phyloP scores from a whole-genome alignment of 2,329 filamentous ascomycete genomes.

The Colletotrichum sp. region DNA sequence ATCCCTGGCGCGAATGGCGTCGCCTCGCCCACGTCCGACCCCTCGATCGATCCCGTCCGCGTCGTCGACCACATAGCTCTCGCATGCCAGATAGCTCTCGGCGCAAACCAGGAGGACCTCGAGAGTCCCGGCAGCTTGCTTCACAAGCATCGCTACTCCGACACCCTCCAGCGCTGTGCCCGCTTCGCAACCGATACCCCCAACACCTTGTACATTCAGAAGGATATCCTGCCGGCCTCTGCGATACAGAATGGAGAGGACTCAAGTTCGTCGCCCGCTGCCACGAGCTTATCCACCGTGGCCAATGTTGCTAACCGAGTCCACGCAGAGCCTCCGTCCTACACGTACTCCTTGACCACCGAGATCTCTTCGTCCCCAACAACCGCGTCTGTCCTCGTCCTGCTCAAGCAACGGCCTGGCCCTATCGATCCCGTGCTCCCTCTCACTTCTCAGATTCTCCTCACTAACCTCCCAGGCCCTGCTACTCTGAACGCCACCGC shows the following conservation, averaged over 20 bases:
- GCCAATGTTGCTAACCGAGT: constrained; percentile 28
- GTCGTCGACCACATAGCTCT: constrained; percentile 75
- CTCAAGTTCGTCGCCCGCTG: constrained; percentile 13
- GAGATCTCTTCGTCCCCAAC: constrained; percentile 81
- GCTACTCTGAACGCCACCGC: constrained; percentile 71
- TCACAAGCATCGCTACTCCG: constrained; percentile 71
- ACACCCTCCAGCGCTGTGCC: constrained; percentile 86
- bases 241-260: constrained; percentile 53
- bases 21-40: constrained; percentile 47
- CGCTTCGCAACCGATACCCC: constrained; percentile 91
- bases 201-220: constrained; percentile 88
- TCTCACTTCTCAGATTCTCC: constrained; percentile 86
- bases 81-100: constrained; percentile 75
- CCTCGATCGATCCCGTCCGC: constrained; percentile 68
- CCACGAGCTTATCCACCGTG: background rate
- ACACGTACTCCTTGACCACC: constrained; percentile 80
- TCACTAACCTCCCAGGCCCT: constrained; percentile 88
- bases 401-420: constrained; percentile 82
- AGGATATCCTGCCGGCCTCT: constrained; percentile 69
- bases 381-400: constrained; percentile 85
- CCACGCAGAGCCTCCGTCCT: constrained; percentile 51
- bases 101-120: constrained; percentile 79
- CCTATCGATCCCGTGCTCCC: constrained; percentile 85
- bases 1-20: constrained; percentile 53
- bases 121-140: constrained; percentile 83